phyloP scores from a whole-genome alignment of 805 yeast genomes.

The Schwanniomyces polymorphus region DNA sequence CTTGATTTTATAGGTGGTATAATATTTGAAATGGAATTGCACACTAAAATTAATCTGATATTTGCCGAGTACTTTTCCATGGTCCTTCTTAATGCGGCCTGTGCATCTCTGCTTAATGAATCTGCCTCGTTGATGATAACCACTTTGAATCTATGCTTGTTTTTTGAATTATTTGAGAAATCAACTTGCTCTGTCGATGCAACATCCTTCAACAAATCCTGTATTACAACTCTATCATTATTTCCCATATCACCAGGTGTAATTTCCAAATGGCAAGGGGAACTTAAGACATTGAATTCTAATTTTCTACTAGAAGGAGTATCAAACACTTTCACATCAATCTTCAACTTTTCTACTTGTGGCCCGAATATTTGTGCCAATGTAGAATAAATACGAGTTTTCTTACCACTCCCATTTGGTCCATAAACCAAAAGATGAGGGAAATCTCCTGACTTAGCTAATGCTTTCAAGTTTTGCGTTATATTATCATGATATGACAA shows the following conservation, averaged over 20 bases:
- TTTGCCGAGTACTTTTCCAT: constrained; percentile 94
- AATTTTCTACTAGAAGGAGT: constrained; percentile 74
- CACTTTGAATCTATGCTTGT: constrained; percentile 63
- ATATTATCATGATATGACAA: constrained; percentile 69
- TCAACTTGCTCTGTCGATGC: constrained; percentile 97
- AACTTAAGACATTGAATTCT: constrained; percentile 90
- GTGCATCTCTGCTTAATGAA: constrained; percentile 86
- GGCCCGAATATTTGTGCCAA: constrained; percentile 79
- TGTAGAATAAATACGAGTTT: constrained; percentile 84
- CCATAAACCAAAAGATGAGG: constrained; percentile 94
- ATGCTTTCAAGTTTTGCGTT: constrained; percentile 60
- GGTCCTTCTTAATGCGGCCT: constrained; percentile 91
- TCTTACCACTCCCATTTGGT: constrained; percentile 96
- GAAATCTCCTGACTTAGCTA: constrained; percentile 73
- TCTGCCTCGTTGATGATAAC: constrained; percentile 93
- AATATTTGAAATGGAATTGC: constrained; percentile 88
- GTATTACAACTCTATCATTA: constrained; percentile 92
- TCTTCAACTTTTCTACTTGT: constrained; percentile 75
- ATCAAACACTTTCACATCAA: constrained; percentile 83
- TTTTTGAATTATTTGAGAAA: constrained; percentile 48
- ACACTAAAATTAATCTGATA: constrained; percentile 78
- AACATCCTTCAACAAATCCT: constrained; percentile 87
- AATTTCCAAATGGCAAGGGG: constrained; percentile 87
- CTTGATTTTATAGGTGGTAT: constrained; percentile 94
- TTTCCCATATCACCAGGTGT: constrained; percentile 97